A percentile compares a stretch with the other conserved stretches of the same genome.
These are phyloP conservation scores for Quercus phellos DNA, from an alignment of 331 rosid genomes.

Conservation along the genomic window DNA sequence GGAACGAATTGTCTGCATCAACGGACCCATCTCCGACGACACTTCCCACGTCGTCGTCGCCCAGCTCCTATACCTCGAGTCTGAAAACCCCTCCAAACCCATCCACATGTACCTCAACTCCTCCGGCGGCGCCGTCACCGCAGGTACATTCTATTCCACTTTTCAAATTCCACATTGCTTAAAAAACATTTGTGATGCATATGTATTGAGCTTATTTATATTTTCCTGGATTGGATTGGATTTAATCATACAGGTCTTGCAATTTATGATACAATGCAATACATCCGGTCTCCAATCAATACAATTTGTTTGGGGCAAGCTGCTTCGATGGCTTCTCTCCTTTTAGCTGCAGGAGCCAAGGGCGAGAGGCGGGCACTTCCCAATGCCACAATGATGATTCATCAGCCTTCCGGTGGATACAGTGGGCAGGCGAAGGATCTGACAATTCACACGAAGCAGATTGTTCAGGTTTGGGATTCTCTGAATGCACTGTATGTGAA, in stretches of 20 bases:
- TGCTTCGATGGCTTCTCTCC: slow-evolving; percentile 96
- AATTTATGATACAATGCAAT: slow-evolving; percentile 96
- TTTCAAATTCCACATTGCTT: no score
- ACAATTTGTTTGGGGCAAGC: slow-evolving; percentile 95
- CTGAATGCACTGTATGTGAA: slow-evolving; percentile 64
- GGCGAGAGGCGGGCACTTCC: slow-evolving; percentile 96
- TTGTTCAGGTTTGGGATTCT: slow-evolving; percentile 75
- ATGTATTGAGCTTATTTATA: no score
- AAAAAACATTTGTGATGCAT: no score
- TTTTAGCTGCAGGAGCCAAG: slow-evolving; percentile 85
- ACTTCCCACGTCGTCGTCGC: slow-evolving; percentile 96
- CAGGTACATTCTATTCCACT: slow-evolving; percentile 35
- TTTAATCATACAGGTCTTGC: slow-evolving; percentile 74
- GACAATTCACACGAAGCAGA: slow-evolving; percentile 86
- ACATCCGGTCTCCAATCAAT: slow-evolving; percentile 79
- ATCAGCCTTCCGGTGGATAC: slow-evolving; percentile 94
- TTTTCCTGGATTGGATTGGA: background rate
- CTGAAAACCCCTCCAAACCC: slow-evolving; percentile 94
- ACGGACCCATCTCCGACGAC: slow-evolving; percentile 86
- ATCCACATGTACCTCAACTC: slow-evolving; percentile 87
- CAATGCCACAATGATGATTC: slow-evolving; percentile 84
- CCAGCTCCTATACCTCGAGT: slow-evolving; percentile 91
- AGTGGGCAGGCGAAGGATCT: slow-evolving; percentile 97
- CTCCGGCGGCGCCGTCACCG: slow-evolving; percentile 95
- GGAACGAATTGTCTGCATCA: slow-evolving; percentile 94